Evolutionary conservation across 2,329 filamentous ascomycete genomes (phyloP).

Genomic region (Aspergillus neoniger): DNA sequence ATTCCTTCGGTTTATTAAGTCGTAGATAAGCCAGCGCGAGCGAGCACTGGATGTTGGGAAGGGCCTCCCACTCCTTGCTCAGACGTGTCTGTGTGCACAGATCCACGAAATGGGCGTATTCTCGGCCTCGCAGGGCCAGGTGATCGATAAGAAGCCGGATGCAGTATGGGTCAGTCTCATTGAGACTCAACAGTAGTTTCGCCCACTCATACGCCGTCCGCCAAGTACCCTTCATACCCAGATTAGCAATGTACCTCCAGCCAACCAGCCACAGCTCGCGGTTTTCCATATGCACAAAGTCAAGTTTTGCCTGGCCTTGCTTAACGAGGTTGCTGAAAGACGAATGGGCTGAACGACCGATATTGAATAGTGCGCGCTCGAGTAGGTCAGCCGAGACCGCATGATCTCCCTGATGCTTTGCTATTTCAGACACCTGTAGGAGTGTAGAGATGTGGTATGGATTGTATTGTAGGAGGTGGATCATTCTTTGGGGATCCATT

Average conservation of each 20-base stretch:
- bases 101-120: slow-evolving; percentile 74
- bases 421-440: slow-evolving; percentile 90
- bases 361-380: slow-evolving; percentile 87
- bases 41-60: slow-evolving; percentile 75
- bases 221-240: slow-evolving; percentile 90
- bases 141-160: slow-evolving; percentile 80
- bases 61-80: slow-evolving; percentile 53
- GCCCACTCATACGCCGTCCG: slow-evolving; percentile 92
- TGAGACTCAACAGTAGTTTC: slow-evolving; percentile 76
- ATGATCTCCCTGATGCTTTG: slow-evolving; percentile 87
- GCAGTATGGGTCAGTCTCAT: slow-evolving; percentile 78
- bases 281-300: slow-evolving; percentile 82
- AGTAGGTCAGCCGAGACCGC: slow-evolving; percentile 82
- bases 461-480: slow-evolving; percentile 70
- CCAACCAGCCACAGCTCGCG: slow-evolving; percentile 88
- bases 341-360: slow-evolving; percentile 84
- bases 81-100: slow-evolving; percentile 59
- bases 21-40: slow-evolving; percentile 75
- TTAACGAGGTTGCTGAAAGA: slow-evolving; percentile 75
- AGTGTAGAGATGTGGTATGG: slow-evolving; percentile 92
- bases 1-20: slow-evolving; percentile 65
- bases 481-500: slow-evolving; percentile 81
- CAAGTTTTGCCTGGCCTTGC: slow-evolving; percentile 75
- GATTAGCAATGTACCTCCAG: slow-evolving; percentile 82
- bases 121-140: slow-evolving; percentile 76